A percentile compares a stretch with the other conserved stretches of the same genome.
phyloP scores from a whole-genome alignment of 1,284 basidiomycete species.

The Cutaneotrichosporon arboriforme region DNA sequence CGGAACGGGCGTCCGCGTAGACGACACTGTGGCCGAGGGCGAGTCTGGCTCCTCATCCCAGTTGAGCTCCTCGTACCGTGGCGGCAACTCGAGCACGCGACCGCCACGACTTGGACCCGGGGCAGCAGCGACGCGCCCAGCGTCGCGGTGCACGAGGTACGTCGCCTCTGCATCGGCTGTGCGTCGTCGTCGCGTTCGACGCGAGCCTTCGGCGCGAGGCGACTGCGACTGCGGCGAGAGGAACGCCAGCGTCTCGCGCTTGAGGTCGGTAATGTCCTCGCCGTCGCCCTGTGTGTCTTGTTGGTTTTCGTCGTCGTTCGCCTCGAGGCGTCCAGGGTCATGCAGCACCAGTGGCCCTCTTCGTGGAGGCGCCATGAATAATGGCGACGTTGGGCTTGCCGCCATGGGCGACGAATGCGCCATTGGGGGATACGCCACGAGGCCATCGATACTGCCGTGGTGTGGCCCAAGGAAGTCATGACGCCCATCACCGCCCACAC shows the following conservation, averaged over 20 bases:
- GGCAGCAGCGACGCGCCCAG: conserved; percentile 24
- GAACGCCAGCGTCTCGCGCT: conserved; percentile 39
- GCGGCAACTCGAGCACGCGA: conserved; percentile 37
- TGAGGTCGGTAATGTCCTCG: conserved; percentile 30
- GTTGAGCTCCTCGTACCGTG: conserved; percentile 42
- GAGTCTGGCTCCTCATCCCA: conserved; percentile 26
- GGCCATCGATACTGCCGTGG: conserved; percentile 23
- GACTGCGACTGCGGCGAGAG: not conserved
- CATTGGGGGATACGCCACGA: conserved; percentile 17
- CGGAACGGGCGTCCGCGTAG: too few relatives aligned
- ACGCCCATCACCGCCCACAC: too few relatives aligned
- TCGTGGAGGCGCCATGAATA: not conserved
- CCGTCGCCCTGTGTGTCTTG: conserved; percentile 6
- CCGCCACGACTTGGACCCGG: not conserved
- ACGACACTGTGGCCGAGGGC: not conserved
- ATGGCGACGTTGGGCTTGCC: not conserved
- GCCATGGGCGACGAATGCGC: not conserved
- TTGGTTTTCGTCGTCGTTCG: not conserved
- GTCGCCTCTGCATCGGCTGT: conserved; percentile 15
- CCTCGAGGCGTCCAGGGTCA: conserved; percentile 13
- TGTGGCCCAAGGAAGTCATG: not conserved
- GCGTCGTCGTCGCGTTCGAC: not conserved
- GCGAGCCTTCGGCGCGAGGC: not conserved
- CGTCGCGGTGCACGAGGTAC: conserved; percentile 42
- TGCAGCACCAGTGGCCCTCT: conserved; percentile 30